Evolutionary conservation across 345 rosid species (phyloP).

Genomic region (Citrus trifoliata): DNA sequence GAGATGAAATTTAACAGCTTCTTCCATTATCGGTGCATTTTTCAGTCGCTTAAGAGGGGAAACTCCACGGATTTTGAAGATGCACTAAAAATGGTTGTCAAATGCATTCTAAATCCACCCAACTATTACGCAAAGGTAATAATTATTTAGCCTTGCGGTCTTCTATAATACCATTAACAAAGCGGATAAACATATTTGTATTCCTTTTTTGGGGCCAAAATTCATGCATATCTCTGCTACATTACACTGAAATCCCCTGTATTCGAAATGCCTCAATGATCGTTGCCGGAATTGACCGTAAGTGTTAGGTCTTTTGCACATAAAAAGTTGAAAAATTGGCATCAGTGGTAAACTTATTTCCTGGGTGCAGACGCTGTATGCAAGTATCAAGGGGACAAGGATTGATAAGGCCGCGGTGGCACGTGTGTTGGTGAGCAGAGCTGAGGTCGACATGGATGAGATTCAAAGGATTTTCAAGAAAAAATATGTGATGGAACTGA

Average conservation of each 20-base stretch:
- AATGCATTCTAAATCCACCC: constrained; percentile 46
- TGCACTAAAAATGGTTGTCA: constrained; percentile 40
- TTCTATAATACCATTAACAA: not conserved
- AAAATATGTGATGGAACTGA: constrained; percentile 41
- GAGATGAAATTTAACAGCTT: not conserved
- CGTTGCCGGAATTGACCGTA: not conserved
- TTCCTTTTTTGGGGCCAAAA: not conserved
- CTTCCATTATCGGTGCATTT: not conserved
- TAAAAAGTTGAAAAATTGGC: not conserved
- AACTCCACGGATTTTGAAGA: constrained; percentile 38
- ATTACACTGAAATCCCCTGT: not conserved
- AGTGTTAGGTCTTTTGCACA: not conserved
- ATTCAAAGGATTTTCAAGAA: constrained; percentile 35
- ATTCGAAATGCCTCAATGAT: not conserved
- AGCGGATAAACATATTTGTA: not conserved
- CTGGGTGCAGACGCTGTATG: constrained; percentile 31
- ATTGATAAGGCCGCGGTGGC: constrained; percentile 27
- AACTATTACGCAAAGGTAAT: constrained; percentile 56
- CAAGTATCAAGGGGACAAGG: constrained; percentile 32
- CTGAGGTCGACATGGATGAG: constrained; percentile 52
- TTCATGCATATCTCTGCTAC: not conserved
- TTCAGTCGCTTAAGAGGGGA: constrained; percentile 41
- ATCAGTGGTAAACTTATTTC: not conserved
- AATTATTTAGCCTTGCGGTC: no score
- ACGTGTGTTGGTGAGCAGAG: constrained; percentile 49